Conservation (phyloP, 1,139 yeast genomes). For the Groenewaldozyma auringiensis region DNA sequence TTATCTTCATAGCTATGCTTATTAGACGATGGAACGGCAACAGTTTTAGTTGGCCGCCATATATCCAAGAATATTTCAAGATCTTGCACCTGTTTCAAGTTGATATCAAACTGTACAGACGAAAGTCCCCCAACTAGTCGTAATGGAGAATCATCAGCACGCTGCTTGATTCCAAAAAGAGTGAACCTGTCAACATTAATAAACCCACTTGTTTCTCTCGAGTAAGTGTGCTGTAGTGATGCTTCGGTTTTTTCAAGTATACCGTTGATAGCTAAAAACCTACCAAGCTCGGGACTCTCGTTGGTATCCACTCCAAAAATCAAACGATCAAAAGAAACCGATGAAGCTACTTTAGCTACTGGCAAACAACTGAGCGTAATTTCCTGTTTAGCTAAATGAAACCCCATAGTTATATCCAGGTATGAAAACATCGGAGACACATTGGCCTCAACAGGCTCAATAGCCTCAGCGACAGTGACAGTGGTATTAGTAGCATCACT, state of each 20-base stretch:
- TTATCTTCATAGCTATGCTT: too few relatives aligned
- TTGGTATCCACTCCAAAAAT: slow-evolving; percentile 48
- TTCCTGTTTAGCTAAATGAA: slow-evolving; percentile 64
- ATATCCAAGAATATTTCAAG: slow-evolving; percentile 74
- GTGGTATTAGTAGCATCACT: not conserved
- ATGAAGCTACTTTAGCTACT: slow-evolving; percentile 83
- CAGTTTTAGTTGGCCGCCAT: slow-evolving; percentile 51
- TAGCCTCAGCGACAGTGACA: not conserved
- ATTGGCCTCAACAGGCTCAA: slow-evolving; percentile 4
- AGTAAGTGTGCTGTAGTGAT: slow-evolving; percentile 80
- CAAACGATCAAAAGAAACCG: slow-evolving; percentile 63
- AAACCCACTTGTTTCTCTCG: slow-evolving; percentile 81
- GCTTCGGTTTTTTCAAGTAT: slow-evolving; percentile 30
- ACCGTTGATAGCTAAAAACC: slow-evolving; percentile 37
- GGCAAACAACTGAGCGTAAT: slow-evolving; percentile 85
- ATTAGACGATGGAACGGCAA: slow-evolving; percentile 1
- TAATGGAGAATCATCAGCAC: slow-evolving; percentile 14
- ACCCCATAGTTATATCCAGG: slow-evolving; percentile 55
- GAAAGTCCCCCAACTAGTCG: slow-evolving; percentile 46
- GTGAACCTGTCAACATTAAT: slow-evolving; percentile 48
- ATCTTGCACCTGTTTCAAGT: slow-evolving; percentile 82
- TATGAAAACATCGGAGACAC: slow-evolving; percentile 29
- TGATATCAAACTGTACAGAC: slow-evolving; percentile 56
- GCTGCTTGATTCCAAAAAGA: slow-evolving; percentile 27
- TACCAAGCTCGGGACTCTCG: slow-evolving; percentile 36